Conservation (phyloP, 2,329 filamentous ascomycete species). For the Trichoderma sp. region DNA sequence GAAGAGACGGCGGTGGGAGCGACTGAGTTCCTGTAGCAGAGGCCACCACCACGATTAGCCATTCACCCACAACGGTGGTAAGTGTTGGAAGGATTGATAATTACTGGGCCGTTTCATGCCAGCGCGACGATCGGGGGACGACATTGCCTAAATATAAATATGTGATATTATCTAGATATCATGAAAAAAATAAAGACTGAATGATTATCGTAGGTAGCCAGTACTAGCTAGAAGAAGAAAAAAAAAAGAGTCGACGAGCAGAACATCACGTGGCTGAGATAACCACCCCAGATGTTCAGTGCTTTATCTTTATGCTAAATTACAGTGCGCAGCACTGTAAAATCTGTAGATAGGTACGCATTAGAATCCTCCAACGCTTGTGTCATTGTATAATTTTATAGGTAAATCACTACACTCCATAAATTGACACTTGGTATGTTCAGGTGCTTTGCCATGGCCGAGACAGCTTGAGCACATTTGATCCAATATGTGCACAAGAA, state of each 20-base stretch:
- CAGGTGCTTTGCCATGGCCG: too few relatives aligned
- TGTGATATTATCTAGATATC: not conserved
- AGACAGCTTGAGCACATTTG: too few relatives aligned
- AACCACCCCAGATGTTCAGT: too few relatives aligned
- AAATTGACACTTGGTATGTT: too few relatives aligned
- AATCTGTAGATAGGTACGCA: too few relatives aligned
- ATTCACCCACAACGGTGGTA: not conserved
- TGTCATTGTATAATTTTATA: too few relatives aligned
- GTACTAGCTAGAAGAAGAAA: not conserved
- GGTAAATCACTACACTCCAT: too few relatives aligned
- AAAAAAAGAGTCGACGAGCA: not conserved
- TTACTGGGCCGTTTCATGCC: constrained; percentile 52
- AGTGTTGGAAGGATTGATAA: constrained; percentile 29
- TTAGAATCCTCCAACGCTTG: too few relatives aligned
- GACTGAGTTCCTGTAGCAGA: constrained; percentile 77
- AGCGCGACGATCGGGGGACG: constrained; percentile 47
- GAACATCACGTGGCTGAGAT: not conserved
- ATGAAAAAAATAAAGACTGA: not conserved
- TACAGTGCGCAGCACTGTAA: too few relatives aligned
- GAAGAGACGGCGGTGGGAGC: constrained; percentile 86
- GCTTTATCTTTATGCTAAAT: too few relatives aligned
- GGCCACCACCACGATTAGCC: constrained; percentile 31
- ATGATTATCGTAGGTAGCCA: not conserved
- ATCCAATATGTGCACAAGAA: too few relatives aligned
- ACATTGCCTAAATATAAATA: constrained; percentile 37